These are phyloP conservation scores for Phytophthora cryptogea DNA, from an alignment of 352 stramenopile genomes.

Conservation along the genomic window DNA sequence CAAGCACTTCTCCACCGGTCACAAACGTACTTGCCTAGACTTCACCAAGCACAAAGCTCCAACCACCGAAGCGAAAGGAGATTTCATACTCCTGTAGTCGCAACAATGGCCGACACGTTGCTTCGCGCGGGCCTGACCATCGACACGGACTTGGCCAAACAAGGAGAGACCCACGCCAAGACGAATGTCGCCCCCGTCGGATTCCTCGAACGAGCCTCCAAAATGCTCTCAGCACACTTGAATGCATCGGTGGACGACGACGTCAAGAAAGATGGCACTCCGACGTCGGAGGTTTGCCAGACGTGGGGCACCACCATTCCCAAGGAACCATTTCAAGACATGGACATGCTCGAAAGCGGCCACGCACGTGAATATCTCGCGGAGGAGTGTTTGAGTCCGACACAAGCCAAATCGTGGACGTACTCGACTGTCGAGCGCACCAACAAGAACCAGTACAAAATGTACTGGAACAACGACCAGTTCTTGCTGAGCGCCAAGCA, in stretches of 20 bases:
- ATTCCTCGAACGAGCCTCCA: conserved; percentile 66
- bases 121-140: conserved; percentile 60
- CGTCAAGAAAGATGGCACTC: conserved; percentile 27
- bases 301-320: conserved; percentile 68
- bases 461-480: conserved; percentile 88
- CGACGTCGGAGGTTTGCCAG: conserved; percentile 22
- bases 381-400: conserved; percentile 82
- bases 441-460: conserved; percentile 89
- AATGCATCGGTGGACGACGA: conserved; percentile 19
- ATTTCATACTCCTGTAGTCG: conserved; percentile 1
- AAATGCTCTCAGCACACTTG: conserved; percentile 49
- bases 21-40: conserved; percentile 31
- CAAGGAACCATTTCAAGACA: conserved; percentile 79
- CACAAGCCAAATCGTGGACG: conserved; percentile 77
- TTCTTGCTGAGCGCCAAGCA: conserved; percentile 87
- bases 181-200: conserved; percentile 28
- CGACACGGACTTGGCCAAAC: conserved; percentile 44
- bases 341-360: conserved; percentile 86
- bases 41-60: conserved; percentile 12
- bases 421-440: conserved; percentile 79
- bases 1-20: conserved; percentile 13
- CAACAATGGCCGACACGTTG: conserved; percentile 56
- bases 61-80: conserved; percentile 3
- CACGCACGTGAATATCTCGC: conserved; percentile 83
- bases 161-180: conserved; percentile 19